Conservation (phyloP, 306 rosid species). For the Phaseolus lunatus region DNA sequence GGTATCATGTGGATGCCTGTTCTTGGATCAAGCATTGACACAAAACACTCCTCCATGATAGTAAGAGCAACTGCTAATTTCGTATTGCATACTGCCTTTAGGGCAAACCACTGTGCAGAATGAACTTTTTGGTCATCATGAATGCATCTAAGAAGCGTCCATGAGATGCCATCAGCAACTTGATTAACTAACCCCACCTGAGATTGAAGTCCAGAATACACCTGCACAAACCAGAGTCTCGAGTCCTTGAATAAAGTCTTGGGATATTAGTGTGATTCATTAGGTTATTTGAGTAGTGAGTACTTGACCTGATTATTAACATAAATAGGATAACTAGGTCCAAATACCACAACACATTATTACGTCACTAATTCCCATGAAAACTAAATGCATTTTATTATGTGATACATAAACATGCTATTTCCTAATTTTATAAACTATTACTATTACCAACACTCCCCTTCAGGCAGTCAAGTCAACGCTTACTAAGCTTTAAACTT, state of each 20-base stretch:
- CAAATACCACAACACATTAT: too few relatives aligned
- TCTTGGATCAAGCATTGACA: slow-evolving; percentile 95
- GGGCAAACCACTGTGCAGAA: slow-evolving; percentile 88
- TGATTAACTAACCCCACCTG: slow-evolving; percentile 74
- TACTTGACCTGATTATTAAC: background rate
- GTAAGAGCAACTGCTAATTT: slow-evolving; percentile 94
- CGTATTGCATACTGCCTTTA: slow-evolving; percentile 93
- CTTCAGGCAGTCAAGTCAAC: too few relatives aligned
- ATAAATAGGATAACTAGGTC: too few relatives aligned
- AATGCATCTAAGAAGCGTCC: slow-evolving; percentile 89
- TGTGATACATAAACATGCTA: too few relatives aligned
- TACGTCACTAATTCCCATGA: too few relatives aligned
- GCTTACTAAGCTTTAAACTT: too few relatives aligned
- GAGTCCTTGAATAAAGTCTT: slow-evolving; percentile 24
- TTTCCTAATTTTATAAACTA: too few relatives aligned
- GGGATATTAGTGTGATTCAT: background rate
- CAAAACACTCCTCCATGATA: slow-evolving; percentile 95
- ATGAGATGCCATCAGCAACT: slow-evolving; percentile 67
- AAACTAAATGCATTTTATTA: too few relatives aligned
- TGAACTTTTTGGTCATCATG: slow-evolving; percentile 86
- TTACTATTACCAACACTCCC: too few relatives aligned
- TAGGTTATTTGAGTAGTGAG: slow-evolving; percentile 9
- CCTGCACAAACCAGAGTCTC: slow-evolving; percentile 60
- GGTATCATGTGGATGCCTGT: slow-evolving; percentile 99
- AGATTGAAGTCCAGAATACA: slow-evolving; percentile 79